Evolutionary conservation across 2,329 filamentous ascomycete genomes (phyloP).

Genomic region (Pezicula rhizophila): DNA sequence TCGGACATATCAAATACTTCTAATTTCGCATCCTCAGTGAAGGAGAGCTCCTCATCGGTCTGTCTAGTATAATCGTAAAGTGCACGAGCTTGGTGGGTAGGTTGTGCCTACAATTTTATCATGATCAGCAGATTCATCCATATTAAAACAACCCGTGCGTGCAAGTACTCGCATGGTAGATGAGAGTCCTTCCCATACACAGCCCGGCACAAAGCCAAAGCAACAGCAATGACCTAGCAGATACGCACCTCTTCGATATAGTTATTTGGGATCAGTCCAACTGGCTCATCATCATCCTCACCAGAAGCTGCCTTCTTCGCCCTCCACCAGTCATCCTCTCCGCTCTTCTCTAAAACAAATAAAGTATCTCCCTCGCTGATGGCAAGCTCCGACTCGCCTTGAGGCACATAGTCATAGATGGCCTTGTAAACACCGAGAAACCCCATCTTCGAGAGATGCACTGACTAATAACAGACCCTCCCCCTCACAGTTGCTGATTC

Average conservation of each 20-base stretch:
- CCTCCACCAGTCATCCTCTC: constrained; percentile 79
- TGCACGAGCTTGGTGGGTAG: constrained; percentile 70
- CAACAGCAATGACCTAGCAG: neutral
- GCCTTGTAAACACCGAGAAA: constrained; percentile 89
- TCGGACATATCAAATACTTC: constrained; percentile 86
- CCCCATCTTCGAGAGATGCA: constrained; percentile 53
- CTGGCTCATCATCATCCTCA: constrained; percentile 30
- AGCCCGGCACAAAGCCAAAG: neutral
- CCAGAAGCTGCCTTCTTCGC: constrained; percentile 34
- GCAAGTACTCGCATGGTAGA: neutral
- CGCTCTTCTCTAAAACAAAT: constrained; percentile 69
- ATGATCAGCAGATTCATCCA: constrained; percentile 10
- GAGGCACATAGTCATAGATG: constrained; percentile 86
- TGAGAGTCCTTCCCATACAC: constrained; percentile 1
- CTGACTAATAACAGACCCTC: neutral
- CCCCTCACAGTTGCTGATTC: constrained; percentile 12
- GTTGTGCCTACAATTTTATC: constrained; percentile 46
- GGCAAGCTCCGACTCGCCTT: constrained; percentile 77
- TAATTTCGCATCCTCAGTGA: constrained; percentile 79
- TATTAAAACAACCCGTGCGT: neutral
- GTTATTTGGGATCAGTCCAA: constrained; percentile 70
- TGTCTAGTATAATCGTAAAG: constrained; percentile 97
- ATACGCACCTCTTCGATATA: constrained; percentile 82
- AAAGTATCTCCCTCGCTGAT: constrained; percentile 83
- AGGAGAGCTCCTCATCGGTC: constrained; percentile 96